Evolutionary conservation across 2,329 filamentous ascomycete genomes (phyloP), one percentile per base, ranked within the genome.

Genomic region (Dothistroma pini): DNA sequence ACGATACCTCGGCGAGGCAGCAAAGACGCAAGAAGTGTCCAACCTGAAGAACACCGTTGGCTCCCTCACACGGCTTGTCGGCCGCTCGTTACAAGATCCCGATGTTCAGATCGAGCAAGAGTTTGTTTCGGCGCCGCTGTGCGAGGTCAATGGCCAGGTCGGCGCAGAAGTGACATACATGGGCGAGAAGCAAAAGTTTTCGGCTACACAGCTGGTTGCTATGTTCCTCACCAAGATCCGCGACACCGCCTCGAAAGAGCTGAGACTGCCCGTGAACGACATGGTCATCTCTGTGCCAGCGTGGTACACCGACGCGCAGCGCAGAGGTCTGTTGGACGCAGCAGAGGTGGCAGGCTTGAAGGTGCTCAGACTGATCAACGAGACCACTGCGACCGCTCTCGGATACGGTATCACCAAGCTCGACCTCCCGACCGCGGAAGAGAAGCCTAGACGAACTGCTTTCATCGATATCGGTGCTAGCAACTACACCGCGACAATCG

Each of bases 41-140:
- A 99, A 99, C 84, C 87, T 97, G 74, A 99, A 97, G 84, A 99
- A 99, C 85, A 99, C 95, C 70, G 90, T 99, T 80, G 84, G 86
- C 77, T 93, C 87, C 69, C 85, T 99, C 73, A 96, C 96, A 83
- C 91, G 95, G 74, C 88, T 99, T 71, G 89, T 89, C 74, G 95
- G 95, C 75, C 91, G 95, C 75, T 83, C 85, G 65, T 84, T 93
- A 79, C 88, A 84, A 76, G 95, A 99, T 75, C 92, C 95, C 75
- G 95, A 99, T 84, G 84, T 96, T 66, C 85, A 92, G 79, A 84
- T 95, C 75, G 95, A 99, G 84, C 90, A 96, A 80, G 84, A 96
- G 74, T 97, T 86, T 79, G 87, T 96, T 75, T 92, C 92, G 41
- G 90, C 92, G 56, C 83, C 87, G 63, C 86, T 99, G 61, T 86